Percentiles rank a stretch among this genome's conserved stretches.
phyloP scores from a whole-genome alignment of 2,329 filamentous ascomycete genomes.

The Diaporthe sp. region DNA sequence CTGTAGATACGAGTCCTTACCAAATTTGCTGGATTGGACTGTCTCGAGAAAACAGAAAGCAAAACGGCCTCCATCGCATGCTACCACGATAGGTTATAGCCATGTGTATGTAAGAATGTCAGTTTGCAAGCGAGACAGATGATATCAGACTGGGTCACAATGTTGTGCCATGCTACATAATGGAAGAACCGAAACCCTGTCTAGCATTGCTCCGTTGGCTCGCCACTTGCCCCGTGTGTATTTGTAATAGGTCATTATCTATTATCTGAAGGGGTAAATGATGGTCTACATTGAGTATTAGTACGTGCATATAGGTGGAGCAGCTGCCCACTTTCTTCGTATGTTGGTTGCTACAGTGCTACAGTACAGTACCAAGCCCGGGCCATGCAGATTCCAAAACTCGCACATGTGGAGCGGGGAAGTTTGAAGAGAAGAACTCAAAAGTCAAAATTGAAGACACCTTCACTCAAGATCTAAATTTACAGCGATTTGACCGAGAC shows the following conservation, averaged over 20 bases:
- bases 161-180: neutral
- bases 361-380: neutral
- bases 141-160: neutral
- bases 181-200: neutral
- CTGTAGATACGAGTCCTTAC: neutral
- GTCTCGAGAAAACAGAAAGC: neutral
- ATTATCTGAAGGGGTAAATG: neutral
- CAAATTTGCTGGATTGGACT: neutral
- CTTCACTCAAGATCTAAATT: neutral
- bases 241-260: neutral
- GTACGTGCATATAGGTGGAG: conserved; percentile 4
- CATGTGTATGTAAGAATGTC: neutral
- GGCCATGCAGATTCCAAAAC: neutral
- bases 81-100: neutral
- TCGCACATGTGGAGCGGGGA: conserved; percentile 1
- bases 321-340: neutral
- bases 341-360: neutral
- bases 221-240: neutral
- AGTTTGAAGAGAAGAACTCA: neutral
- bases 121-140: neutral
- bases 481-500: neutral
- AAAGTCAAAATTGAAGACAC: neutral
- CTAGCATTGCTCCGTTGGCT: neutral
- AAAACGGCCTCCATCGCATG: neutral
- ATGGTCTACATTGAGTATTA: neutral